A percentile compares a stretch with the other conserved stretches of the same genome.
Conservation (phyloP, 2,329 filamentous ascomycete genomes). For the Trichothecium roseum region DNA sequence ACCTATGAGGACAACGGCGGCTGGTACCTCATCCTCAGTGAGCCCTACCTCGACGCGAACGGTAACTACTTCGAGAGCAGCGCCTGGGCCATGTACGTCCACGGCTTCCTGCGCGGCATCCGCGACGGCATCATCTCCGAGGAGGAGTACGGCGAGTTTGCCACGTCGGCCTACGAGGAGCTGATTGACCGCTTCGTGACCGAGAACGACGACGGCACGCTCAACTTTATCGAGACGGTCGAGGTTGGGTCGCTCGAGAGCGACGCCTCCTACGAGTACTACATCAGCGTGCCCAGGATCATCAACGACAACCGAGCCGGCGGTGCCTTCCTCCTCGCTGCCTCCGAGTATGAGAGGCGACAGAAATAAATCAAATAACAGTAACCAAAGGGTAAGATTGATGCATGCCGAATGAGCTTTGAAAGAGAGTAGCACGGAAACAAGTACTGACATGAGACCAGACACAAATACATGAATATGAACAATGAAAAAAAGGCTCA, state of each 20-base stretch:
- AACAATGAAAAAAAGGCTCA: too few species aligned
- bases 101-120: conserved; percentile 32
- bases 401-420: too few species aligned
- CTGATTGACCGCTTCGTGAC: conserved; percentile 32
- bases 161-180: conserved; percentile 10
- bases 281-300: conserved; percentile 3
- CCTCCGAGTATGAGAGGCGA: conserved; percentile 3
- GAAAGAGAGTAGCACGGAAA: too few species aligned
- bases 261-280: conserved; percentile 31
- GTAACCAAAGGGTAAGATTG: too few species aligned
- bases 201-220: conserved; percentile 28
- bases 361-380: not conserved
- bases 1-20: conserved; percentile 32
- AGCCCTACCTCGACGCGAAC: conserved; percentile 28
- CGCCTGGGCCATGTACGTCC: conserved; percentile 45
- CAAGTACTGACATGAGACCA: too few species aligned
- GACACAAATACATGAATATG: too few species aligned
- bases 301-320: conserved; percentile 4
- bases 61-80: conserved; percentile 51
- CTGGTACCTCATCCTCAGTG: conserved; percentile 49
- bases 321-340: conserved; percentile 4
- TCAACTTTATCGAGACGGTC: conserved; percentile 38
- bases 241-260: conserved; percentile 36
- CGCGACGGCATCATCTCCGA: conserved; percentile 9
- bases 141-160: conserved; percentile 4